Conservation (phyloP, 2,329 filamentous ascomycete species). For the Fusarium gaditjirri region DNA sequence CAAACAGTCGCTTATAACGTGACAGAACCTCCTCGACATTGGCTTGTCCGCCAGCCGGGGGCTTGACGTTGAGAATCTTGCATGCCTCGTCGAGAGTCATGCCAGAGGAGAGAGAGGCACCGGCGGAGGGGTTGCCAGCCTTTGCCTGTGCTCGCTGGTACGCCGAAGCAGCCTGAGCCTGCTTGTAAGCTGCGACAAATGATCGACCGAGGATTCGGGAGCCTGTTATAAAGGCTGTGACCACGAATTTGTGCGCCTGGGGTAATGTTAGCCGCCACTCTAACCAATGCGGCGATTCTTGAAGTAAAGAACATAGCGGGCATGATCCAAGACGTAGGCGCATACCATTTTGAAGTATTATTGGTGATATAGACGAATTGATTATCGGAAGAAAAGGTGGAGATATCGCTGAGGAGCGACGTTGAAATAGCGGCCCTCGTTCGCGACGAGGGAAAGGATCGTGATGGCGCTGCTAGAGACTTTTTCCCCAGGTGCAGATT, state of each 20-base stretch:
- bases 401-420: slow-evolving; percentile 35
- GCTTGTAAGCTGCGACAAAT: slow-evolving; percentile 93
- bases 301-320: slow-evolving; percentile 20
- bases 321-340: slow-evolving; percentile 10
- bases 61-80: slow-evolving; percentile 95
- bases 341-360: slow-evolving; percentile 46
- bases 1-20: slow-evolving; percentile 94
- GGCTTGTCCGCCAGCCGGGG: slow-evolving; percentile 76
- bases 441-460: slow-evolving; percentile 40
- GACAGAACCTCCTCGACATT: slow-evolving; percentile 83
- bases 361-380: not conserved
- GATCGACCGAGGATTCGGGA: slow-evolving; percentile 91
- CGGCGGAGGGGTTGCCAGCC: slow-evolving; percentile 63
- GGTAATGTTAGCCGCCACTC: slow-evolving; percentile 28
- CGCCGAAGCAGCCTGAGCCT: slow-evolving; percentile 87
- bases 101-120: slow-evolving; percentile 70
- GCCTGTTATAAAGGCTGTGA: slow-evolving; percentile 92
- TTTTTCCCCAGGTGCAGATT: slow-evolving; percentile 44
- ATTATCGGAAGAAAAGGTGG: slow-evolving; percentile 4
- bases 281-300: slow-evolving; percentile 21
- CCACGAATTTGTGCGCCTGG: slow-evolving; percentile 87
- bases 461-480: slow-evolving; percentile 34
- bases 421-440: slow-evolving; percentile 41
- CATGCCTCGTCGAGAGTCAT: slow-evolving; percentile 96
- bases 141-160: slow-evolving; percentile 81